Conservation (phyloP, 306 rosid genomes). For the Cercis canadensis region DNA sequence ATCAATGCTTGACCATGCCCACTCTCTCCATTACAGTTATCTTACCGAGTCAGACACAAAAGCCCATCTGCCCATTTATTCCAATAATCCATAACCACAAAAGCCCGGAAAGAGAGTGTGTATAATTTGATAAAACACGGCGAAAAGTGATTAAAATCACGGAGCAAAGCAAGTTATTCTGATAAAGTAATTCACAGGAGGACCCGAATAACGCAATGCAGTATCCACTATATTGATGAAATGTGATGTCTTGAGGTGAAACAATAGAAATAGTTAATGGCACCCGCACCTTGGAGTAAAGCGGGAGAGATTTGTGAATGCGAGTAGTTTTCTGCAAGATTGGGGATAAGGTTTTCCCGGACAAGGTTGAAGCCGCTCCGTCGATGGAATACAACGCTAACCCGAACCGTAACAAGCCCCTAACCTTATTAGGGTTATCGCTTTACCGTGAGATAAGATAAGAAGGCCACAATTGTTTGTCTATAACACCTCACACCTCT, state of each 20-base stretch:
- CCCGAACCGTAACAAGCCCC: constrained; percentile 32
- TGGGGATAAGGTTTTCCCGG: constrained; percentile 62
- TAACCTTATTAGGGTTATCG: constrained; percentile 35
- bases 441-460: no score
- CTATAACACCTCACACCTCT: no score
- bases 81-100: neutral
- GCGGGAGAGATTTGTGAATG: neutral
- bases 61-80: neutral
- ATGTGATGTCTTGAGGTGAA: neutral
- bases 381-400: constrained; percentile 36
- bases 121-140: neutral
- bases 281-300: constrained; percentile 48
- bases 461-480: no score
- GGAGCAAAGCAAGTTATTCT: neutral
- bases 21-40: neutral
- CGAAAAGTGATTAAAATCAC: neutral
- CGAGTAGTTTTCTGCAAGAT: constrained; percentile 23
- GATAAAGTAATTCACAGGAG: neutral
- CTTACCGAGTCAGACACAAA: neutral
- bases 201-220: neutral
- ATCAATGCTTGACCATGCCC: no score
- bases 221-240: neutral
- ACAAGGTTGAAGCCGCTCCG: constrained; percentile 46
- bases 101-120: neutral
- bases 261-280: constrained; percentile 10